Evolutionary conservation across 1,284 basidiomycete species (phyloP), one percentile per base, ranked within the genome.

Genomic region (Entoloma clypeatum): DNA sequence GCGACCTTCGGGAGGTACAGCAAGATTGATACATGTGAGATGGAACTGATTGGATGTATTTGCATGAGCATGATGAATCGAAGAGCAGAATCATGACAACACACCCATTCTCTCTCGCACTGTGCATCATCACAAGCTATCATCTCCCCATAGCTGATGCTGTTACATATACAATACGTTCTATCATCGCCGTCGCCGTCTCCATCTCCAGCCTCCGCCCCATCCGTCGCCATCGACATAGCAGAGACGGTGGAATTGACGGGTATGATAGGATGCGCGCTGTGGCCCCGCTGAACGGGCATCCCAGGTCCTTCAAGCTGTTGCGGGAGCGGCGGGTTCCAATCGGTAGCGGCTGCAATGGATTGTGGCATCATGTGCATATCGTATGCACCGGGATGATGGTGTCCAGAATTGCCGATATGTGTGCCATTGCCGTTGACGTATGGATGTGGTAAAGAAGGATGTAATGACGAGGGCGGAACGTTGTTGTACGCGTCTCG

Each of bases 91-190:
- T 39, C 41, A 44, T 49, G 36, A 48, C 36, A 13, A 81, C 89
- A 60, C 56, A 95, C 92, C 95, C 95, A 98, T 84, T 98, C 94
- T 43, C 76, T 73, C 57, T 86, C 81, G 65, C 95, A 98, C 33
- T 78, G 77, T n/a, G 75, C 71, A 53, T 86, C 87, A 63, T 99
- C 95, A 61, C 95, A 99, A 3, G 83, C 95, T 55, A 99, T 93
- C 95, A 99, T 99, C 65, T 95, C 89, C 21, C 94, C 93, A 56
- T 86, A 94, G 58, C 89, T 92, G 42, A 85, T 75, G 17, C 85
- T 75, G 49, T 90, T 75, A 62, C 94, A 98, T 67, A 86, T 79
- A 64, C 94, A 99, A 64, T 98, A 99, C 14, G 77, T 74, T 52
- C 73, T 79, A 43, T 89, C 82, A 44, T 91, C 88, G 14, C 70